These are phyloP conservation scores for Plasmodium cynomolgi DNA, from an alignment of 169 alveolate genomes.

Conservation along the genomic window DNA sequence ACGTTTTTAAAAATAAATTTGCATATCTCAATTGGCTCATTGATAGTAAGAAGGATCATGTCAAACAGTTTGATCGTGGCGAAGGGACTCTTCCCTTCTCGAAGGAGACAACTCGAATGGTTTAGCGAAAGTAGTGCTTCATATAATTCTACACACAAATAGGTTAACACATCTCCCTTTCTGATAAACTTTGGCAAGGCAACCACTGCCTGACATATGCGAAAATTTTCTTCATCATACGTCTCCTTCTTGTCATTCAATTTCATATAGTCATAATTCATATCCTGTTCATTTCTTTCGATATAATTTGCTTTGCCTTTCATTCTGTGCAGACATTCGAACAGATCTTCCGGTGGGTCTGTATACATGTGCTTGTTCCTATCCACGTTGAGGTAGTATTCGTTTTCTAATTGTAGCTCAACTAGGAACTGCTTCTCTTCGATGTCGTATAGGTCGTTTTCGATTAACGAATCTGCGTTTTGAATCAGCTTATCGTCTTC, in stretches of 20 bases:
- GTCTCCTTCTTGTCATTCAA: constrained; percentile 34
- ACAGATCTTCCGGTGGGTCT: constrained; percentile 58
- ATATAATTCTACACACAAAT: constrained; percentile 35
- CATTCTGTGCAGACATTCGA: constrained; percentile 53
- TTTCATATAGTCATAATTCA: constrained; percentile 27
- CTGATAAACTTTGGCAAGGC: constrained; percentile 30
- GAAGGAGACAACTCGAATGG: not conserved
- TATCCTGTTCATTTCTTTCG: constrained; percentile 15
- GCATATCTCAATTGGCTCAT: constrained; percentile 27
- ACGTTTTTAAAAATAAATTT: constrained; percentile 44
- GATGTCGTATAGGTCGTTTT: constrained; percentile 22
- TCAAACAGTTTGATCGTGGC: not conserved
- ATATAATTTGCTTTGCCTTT: constrained; percentile 29
- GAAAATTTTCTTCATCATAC: constrained; percentile 50
- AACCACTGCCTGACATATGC: constrained; percentile 31
- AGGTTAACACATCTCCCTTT: constrained; percentile 32
- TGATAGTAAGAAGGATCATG: constrained; percentile 27
- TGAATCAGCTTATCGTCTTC: constrained; percentile 7
- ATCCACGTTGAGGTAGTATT: constrained; percentile 35
- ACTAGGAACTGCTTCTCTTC: constrained; percentile 32
- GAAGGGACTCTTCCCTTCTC: constrained; percentile 9
- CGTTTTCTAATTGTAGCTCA: constrained; percentile 33
- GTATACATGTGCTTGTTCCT: constrained; percentile 26
- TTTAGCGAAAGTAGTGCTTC: constrained; percentile 26
- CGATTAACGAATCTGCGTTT: constrained; percentile 27